phyloP scores from a whole-genome alignment of 345 rosid species.

The Hibiscus mutabilis region DNA sequence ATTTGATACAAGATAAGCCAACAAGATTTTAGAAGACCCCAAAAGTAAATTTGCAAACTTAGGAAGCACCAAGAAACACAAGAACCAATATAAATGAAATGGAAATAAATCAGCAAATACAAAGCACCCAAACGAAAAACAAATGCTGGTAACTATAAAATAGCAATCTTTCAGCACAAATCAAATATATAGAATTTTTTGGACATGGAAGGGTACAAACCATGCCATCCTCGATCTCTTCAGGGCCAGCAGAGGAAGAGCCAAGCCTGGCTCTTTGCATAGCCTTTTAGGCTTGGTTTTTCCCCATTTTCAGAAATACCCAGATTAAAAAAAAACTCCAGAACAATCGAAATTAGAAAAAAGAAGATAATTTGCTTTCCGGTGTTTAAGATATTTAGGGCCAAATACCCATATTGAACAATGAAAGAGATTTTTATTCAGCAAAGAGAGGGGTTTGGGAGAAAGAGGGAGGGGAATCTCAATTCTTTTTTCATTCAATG shows the following conservation, averaged over 20 bases:
- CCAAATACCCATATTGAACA: neutral
- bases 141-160: neutral
- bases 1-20: neutral
- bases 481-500: neutral
- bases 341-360: neutral
- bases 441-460: neutral
- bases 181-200: neutral
- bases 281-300: conserved; percentile 97
- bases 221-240: conserved; percentile 96
- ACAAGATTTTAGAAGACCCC: neutral
- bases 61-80: neutral
- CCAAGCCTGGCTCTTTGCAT: conserved; percentile 95
- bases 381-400: neutral
- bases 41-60: neutral
- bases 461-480: neutral
- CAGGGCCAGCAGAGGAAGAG: conserved; percentile 75
- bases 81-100: neutral
- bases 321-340: neutral
- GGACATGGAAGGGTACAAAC: conserved; percentile 88
- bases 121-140: neutral
- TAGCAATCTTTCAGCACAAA: too few relatives aligned
- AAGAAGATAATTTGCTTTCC: neutral
- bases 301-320: conserved; percentile 59
- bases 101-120: neutral
- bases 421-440: neutral